Base-by-base conservation (phyloP, 2,329 filamentous ascomycete genomes). In the Stylonectria norvegica region DNA sequence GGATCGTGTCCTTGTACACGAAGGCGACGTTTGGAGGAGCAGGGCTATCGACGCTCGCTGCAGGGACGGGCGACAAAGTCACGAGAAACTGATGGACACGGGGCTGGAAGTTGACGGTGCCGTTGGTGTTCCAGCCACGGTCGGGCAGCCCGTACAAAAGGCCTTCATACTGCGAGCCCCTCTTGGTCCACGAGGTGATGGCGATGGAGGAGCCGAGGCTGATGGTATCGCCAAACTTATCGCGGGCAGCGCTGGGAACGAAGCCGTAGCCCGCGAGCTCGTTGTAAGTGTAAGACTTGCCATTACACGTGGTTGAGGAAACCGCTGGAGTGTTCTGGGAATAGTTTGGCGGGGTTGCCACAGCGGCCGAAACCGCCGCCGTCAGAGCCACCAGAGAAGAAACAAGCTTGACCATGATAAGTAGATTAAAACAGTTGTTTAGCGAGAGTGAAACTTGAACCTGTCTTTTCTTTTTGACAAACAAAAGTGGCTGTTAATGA, bases 41-140 rank as follows among this genome's bases (percentile, higher is more conserved):
- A 1, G 80, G 79, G 4, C 69, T 69, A 2, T 64, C 61, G 2
- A 71, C 63, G 0, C 76, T 78, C 3, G 80, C 78, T 11, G 67
- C 58, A 1, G 65, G 61, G 3, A 70, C 65, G 3, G 78, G 73
- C 0, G 71, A 76, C 52, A 87, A 74, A 1, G 69, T 71, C 34
- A 88, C 66, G 35, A 67, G 59, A 58, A 86, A 81, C 56, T 85
- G 83, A 61, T 89, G 84, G 19, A 89, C 71, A 22, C 84, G 75
- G 3, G 75, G 73, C 49, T 85, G 78, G 58, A 75, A 85, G 58
- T 86, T 86, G 14, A 83, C 50, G 7, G 83, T 86, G 31, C 81
- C 83, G 51, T 86, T 68, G 0, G 83, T 86, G 56, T 88, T 87
- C 82, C 84, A 88, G 25, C 84, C 84, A 44, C 83, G 72, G 55